Conservation (phyloP, 192 early-diverging fungal genomes). For the Backusella westeae region DNA sequence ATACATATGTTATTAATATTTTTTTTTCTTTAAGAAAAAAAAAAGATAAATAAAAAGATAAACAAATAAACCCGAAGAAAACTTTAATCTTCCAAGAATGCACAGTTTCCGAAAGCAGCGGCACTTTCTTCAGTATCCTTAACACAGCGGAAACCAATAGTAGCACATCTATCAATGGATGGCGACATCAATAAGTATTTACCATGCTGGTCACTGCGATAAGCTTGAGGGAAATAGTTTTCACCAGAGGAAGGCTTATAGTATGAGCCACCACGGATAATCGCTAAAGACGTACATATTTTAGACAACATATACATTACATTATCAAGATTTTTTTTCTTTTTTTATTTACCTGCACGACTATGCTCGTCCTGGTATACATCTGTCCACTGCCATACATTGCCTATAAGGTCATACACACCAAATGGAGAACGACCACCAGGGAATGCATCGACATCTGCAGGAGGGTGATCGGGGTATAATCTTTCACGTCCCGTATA, state of each 20-base stretch:
- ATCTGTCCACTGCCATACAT: slow-evolving; percentile 29
- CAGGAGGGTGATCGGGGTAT: slow-evolving; percentile 22
- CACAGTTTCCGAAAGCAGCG: slow-evolving; percentile 21
- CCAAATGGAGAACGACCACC: slow-evolving; percentile 18
- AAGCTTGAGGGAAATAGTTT: slow-evolving; percentile 27
- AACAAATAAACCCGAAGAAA: not conserved
- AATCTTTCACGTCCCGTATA: slow-evolving; percentile 23
- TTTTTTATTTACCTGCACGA: slow-evolving; percentile 2
- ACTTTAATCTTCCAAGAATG: not conserved
- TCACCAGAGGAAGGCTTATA: slow-evolving; percentile 7
- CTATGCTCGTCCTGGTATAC: slow-evolving; percentile 19
- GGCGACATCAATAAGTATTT: slow-evolving; percentile 26
- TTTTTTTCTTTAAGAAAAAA: not conserved
- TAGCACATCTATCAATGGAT: slow-evolving; percentile 18
- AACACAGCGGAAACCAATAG: slow-evolving; percentile 28
- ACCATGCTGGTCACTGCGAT: slow-evolving; percentile 17
- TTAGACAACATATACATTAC: not conserved
- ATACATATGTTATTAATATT: not conserved
- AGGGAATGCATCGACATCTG: slow-evolving; percentile 13
- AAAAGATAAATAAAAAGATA: not conserved
- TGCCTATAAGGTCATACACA: slow-evolving; percentile 25
- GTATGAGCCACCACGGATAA: slow-evolving; percentile 27
- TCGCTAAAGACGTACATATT: not conserved
- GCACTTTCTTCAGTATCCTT: slow-evolving; percentile 24
- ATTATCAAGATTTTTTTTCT: not conserved